Evolutionary conservation across 2,329 filamentous ascomycete species (phyloP).

Genomic region (Aspergillus hortae): DNA sequence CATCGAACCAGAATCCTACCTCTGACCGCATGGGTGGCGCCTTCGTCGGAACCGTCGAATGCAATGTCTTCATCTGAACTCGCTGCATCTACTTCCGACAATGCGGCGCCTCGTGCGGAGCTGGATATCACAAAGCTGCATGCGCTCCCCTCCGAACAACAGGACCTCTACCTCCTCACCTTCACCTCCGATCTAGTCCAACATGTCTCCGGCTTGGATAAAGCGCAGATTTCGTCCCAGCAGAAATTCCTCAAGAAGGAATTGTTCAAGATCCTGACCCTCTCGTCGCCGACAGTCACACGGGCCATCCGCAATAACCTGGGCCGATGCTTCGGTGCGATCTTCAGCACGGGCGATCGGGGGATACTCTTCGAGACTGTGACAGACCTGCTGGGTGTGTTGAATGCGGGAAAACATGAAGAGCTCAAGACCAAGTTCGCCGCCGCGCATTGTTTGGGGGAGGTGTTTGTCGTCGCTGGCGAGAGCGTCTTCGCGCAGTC

Average conservation of each 20-base stretch:
- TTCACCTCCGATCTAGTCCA: slow-evolving; percentile 80
- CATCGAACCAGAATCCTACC: background rate
- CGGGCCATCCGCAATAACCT: slow-evolving; percentile 87
- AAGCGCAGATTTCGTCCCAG: slow-evolving; percentile 79
- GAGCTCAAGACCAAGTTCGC: slow-evolving; percentile 81
- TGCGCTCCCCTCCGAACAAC: slow-evolving; percentile 85
- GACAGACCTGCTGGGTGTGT: slow-evolving; percentile 74
- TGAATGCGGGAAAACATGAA: slow-evolving; percentile 73
- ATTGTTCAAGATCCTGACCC: slow-evolving; percentile 85
- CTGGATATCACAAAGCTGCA: slow-evolving; percentile 89
- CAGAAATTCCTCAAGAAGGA: slow-evolving; percentile 92
- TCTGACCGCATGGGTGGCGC: slow-evolving; percentile 11
- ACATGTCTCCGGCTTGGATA: slow-evolving; percentile 67
- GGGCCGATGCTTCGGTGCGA: slow-evolving; percentile 75
- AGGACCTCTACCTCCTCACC: slow-evolving; percentile 88
- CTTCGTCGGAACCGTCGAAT: slow-evolving; percentile 9
- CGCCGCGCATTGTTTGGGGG: slow-evolving; percentile 79
- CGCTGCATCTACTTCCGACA: slow-evolving; percentile 29
- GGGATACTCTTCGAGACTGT: slow-evolving; percentile 93
- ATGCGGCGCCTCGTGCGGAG: slow-evolving; percentile 49
- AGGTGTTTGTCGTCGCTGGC: slow-evolving; percentile 86
- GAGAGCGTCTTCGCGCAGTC: slow-evolving; percentile 88
- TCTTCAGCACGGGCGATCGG: slow-evolving; percentile 81
- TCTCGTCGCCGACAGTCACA: slow-evolving; percentile 75
- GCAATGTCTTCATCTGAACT: slow-evolving; percentile 40